Evolutionary conservation across 2,329 filamentous ascomycete species (phyloP).

Genomic region (Pseudofabraea citricarpa): DNA sequence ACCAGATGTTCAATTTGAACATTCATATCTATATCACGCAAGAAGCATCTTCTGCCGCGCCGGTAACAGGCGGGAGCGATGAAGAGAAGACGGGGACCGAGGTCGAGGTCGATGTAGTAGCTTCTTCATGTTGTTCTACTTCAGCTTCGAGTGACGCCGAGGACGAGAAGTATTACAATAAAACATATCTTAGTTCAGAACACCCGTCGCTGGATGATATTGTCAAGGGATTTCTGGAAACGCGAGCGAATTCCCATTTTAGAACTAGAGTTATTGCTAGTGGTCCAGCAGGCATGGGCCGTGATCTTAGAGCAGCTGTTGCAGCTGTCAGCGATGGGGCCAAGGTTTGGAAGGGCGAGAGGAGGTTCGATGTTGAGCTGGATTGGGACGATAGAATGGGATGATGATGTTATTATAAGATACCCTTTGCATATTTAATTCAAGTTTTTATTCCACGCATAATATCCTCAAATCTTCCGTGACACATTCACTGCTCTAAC

Average conservation of each 20-base stretch:
- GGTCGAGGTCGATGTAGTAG: neutral
- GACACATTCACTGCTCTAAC: too few relatives aligned
- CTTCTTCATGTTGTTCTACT: slow-evolving; percentile 1
- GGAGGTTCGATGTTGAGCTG: slow-evolving; percentile 49
- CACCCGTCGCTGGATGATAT: slow-evolving; percentile 43
- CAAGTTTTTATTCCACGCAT: too few relatives aligned
- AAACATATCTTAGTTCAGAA: slow-evolving; percentile 7
- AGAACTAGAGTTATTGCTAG: slow-evolving; percentile 54
- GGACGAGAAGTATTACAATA: neutral
- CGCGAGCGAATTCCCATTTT: slow-evolving; percentile 36
- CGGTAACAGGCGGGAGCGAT: neutral
- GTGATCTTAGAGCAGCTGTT: slow-evolving; percentile 49
- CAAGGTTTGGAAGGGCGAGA: slow-evolving; percentile 54
- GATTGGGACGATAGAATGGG: slow-evolving; percentile 51
- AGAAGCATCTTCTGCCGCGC: slow-evolving; percentile 20
- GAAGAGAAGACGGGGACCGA: slow-evolving; percentile 3
- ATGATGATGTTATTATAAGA: too few relatives aligned
- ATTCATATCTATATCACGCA: slow-evolving; percentile 55
- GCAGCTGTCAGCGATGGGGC: slow-evolving; percentile 46
- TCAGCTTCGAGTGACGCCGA: neutral
- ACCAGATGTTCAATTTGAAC: slow-evolving; percentile 36
- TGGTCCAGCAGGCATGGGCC: slow-evolving; percentile 55
- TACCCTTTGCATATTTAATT: too few relatives aligned
- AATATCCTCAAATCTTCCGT: too few relatives aligned
- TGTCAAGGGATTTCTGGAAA: slow-evolving; percentile 43